Base-by-base conservation (phyloP, 768 basidiomycete species). In the Inosperma sp. region DNA sequence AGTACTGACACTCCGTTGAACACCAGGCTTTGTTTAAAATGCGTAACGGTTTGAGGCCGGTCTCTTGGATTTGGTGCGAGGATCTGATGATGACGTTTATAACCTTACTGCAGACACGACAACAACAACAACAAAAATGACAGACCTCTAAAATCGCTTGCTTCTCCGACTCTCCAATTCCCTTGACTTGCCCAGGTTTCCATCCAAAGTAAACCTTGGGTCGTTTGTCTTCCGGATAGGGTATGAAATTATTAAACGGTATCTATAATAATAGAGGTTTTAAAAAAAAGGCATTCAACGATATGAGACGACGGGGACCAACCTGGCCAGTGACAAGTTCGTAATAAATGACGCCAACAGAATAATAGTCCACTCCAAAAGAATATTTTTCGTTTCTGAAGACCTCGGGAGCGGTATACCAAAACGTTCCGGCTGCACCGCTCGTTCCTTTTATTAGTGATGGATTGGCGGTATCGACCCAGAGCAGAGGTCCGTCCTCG, bases 311-410 rank as follows among this genome's bases (percentile, higher is more conserved):
- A 22, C 22, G 22, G 49, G 21, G 3, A 39, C 58, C 43, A 52
- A 70, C 71, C 39, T 75, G 69, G 7, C 88, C 88, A 0, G 82
- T 82, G 30, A 92, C 73, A 26, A 93, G 73, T 23, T 81, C 79
- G 62, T 86, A 83, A 9, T 92, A 77, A 36, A 88, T 75, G 39
- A 89, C 80, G 0, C 85, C 88, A 4, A 88, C 65, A 0, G 89
- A 86, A 89, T 90, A 93, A 43, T 89, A 78, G 56, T 93, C 91
- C 29, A 68, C 63, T 7, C 65, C 65, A 54, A 68, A 70, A 2
- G 66, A 68, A 37, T 69, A 68, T 3, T 48, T 56, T 31, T 65
- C 61, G 27, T 63, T 59, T 30, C 54, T 58, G 40, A 65, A 62
- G 5, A 68, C 61, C 54, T 72, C 71, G 0, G 71, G 71, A 5